Evolutionary conservation across 2,329 filamentous ascomycete species (phyloP).

Genomic region (Westerdykella ornata): DNA sequence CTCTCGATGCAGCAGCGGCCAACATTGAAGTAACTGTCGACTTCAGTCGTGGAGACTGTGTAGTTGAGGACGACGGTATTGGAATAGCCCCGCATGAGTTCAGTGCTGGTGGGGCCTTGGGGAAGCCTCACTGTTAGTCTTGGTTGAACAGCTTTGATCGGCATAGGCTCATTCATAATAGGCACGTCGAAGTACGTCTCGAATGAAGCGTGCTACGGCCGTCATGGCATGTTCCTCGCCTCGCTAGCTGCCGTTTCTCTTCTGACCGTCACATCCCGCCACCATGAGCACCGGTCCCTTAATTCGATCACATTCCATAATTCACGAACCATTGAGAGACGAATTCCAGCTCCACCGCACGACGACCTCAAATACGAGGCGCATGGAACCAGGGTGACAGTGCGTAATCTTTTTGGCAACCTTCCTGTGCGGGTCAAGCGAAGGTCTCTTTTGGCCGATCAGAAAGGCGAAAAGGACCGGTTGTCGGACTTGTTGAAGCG

Average conservation of each 20-base stretch:
- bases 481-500: constrained; percentile 60
- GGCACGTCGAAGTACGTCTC: constrained; percentile 67
- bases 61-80: constrained; percentile 74
- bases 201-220: constrained; percentile 52
- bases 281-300: constrained; percentile 53
- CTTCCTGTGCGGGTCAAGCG: constrained; percentile 89
- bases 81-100: constrained; percentile 76
- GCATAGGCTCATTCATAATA: constrained; percentile 34
- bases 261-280: constrained; percentile 67
- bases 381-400: constrained; percentile 69
- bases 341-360: constrained; percentile 54
- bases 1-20: constrained; percentile 69
- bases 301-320: constrained; percentile 66
- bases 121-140: constrained; percentile 61
- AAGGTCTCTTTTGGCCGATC: constrained; percentile 52
- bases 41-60: constrained; percentile 67
- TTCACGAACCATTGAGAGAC: constrained; percentile 57
- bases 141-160: constrained; percentile 5
- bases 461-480: constrained; percentile 48
- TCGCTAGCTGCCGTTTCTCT: constrained; percentile 71
- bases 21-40: constrained; percentile 67
- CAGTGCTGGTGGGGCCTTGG: constrained; percentile 59
- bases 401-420: constrained; percentile 78
- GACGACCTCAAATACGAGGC: constrained; percentile 50
- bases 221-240: constrained; percentile 67